Conservation (phyloP, 2,329 filamentous ascomycete genomes). For the Aspergillus pseudoviridinutans region DNA sequence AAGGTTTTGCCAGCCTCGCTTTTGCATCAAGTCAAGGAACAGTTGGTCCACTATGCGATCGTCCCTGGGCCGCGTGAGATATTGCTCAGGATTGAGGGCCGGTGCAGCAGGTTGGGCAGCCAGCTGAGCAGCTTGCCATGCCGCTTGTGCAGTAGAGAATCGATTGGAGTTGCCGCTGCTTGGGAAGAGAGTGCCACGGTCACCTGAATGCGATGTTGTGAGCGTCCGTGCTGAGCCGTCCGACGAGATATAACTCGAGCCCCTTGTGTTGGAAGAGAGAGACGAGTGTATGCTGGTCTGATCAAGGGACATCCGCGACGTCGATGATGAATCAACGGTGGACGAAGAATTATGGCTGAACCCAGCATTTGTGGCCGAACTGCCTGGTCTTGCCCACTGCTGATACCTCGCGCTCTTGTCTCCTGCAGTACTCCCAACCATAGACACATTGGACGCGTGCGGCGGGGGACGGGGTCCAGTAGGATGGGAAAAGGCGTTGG, state of each 20-base stretch:
- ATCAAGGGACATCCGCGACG: slow-evolving; percentile 58
- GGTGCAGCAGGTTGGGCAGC: slow-evolving; percentile 26
- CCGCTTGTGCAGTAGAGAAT: slow-evolving; percentile 27
- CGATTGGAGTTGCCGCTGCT: slow-evolving; percentile 22
- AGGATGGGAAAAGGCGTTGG: slow-evolving; percentile 53
- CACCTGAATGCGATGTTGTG: slow-evolving; percentile 33
- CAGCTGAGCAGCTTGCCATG: slow-evolving; percentile 25
- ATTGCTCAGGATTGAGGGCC: slow-evolving; percentile 27
- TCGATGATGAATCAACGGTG: slow-evolving; percentile 48
- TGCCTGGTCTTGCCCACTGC: slow-evolving; percentile 67
- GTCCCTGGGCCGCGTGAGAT: slow-evolving; percentile 42
- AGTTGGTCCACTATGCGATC: slow-evolving; percentile 84
- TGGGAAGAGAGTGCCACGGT: slow-evolving; percentile 28
- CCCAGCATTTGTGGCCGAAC: slow-evolving; percentile 50
- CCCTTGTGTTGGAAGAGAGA: slow-evolving; percentile 56
- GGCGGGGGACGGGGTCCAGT: slow-evolving; percentile 60
- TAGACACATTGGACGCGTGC: slow-evolving; percentile 52
- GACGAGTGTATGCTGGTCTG: slow-evolving; percentile 62
- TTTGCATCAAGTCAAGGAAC: slow-evolving; percentile 92
- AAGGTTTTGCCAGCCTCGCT: slow-evolving; percentile 94
- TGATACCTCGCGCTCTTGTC: slow-evolving; percentile 69
- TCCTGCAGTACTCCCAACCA: slow-evolving; percentile 68
- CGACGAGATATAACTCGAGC: slow-evolving; percentile 55
- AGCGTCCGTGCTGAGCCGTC: slow-evolving; percentile 46
- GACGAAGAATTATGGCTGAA: slow-evolving; percentile 59